phyloP scores from a whole-genome alignment of 805 yeast species.

The Maudiozyma turicensis region DNA sequence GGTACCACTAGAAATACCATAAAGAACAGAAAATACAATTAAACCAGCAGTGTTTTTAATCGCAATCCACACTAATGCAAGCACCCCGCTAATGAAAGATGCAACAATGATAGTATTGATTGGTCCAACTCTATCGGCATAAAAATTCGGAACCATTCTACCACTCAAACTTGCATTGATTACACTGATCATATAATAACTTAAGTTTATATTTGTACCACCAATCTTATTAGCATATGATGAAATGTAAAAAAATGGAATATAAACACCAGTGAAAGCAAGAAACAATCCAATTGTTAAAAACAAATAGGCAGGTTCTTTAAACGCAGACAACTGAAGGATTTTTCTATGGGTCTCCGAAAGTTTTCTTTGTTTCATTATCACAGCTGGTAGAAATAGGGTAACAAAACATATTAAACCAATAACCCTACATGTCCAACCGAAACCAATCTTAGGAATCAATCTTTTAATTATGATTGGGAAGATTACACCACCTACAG shows the following conservation, averaged over 20 bases:
- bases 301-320: not conserved
- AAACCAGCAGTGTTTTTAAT: not conserved
- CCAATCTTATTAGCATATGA: not conserved
- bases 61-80: not conserved
- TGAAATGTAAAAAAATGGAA: not conserved
- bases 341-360: not conserved
- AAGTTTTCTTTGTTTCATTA: not conserved
- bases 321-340: not conserved
- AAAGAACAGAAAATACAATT: not conserved
- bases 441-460: not conserved
- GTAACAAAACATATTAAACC: not conserved
- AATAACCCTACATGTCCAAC: not conserved
- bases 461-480: not conserved
- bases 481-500: not conserved
- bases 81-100: not conserved
- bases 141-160: not conserved
- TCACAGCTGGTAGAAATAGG: not conserved
- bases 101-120: not conserved
- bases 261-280: not conserved
- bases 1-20: not conserved
- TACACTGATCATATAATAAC: not conserved
- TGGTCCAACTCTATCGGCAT: not conserved
- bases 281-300: not conserved
- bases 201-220: not conserved
- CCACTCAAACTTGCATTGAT: constrained; percentile 1